phyloP scores from a whole-genome alignment of 2,329 filamentous ascomycete genomes.

The Fusarium annulatum region DNA sequence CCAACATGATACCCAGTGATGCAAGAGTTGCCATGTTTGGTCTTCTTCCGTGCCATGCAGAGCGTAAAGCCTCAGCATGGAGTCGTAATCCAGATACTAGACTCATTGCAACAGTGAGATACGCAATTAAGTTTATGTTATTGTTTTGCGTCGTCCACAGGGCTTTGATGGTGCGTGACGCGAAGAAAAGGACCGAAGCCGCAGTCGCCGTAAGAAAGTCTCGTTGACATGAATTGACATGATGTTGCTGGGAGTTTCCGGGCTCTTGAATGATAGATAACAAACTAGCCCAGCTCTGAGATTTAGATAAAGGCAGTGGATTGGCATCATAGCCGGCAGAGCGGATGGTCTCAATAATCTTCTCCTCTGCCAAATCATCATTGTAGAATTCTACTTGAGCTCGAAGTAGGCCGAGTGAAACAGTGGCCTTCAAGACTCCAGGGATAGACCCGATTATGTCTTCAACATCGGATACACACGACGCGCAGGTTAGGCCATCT shows the following conservation, averaged over 20 bases:
- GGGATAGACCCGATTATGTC: background rate
- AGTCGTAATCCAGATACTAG: accelerated
- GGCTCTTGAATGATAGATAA: background rate
- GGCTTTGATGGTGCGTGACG: background rate
- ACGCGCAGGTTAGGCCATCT: background rate
- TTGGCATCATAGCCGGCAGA: background rate
- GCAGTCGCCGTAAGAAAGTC: background rate
- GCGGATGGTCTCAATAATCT: accelerated
- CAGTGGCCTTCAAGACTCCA: background rate
- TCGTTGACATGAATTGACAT: background rate
- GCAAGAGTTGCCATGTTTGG: background rate
- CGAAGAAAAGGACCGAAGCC: background rate
- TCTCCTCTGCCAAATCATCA: too few species aligned
- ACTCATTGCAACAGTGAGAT: accelerated
- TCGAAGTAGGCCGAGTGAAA: background rate
- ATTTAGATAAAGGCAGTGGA: background rate
- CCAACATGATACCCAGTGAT: background rate
- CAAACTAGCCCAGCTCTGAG: background rate
- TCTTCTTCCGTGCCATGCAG: background rate
- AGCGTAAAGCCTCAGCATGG: accelerated
- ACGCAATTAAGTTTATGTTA: background rate
- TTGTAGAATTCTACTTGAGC: background rate
- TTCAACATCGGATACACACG: background rate
- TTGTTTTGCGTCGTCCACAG: background rate
- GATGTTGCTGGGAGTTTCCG: background rate